Base-by-base conservation (phyloP, 2,329 filamentous ascomycete species). In the Alternaria alternata region DNA sequence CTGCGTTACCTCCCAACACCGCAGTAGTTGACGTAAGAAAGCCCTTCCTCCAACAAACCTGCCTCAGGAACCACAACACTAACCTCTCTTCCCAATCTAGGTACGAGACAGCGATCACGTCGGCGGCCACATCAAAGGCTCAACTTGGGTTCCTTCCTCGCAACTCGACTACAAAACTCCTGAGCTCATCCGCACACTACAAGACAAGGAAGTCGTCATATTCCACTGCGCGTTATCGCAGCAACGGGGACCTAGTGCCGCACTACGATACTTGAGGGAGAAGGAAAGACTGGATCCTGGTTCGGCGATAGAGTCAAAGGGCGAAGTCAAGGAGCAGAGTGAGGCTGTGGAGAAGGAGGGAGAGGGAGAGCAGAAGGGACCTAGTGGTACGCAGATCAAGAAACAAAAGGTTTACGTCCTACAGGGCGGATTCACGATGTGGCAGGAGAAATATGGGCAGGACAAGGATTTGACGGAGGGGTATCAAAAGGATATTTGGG, bases 161-260 rank as follows among this genome's bases (percentile, higher is more conserved):
- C 87, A 88, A 18, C 86, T 98, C 49, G 92, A 96, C 71, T 86
- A 87, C 75, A 88, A 86, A 67, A 87, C 95, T 78, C 91, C 94
- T 0, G 92, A 93, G 64, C 87, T 99, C n/a, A 84, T 96, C 12
- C 88, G 92, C 57, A 88, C 86, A 43, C 86, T 97, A 48, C 83
- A 88, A 66, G 88, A 90, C 74, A 93, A 93, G 78, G 87, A 95
- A 57, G 90, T 86, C 11, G 93, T 99, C 14, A 87, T 99, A 1
- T 99, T 99, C 78, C 95, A 99, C 81, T 99, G 95, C 80, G 91
- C 92, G 18, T 83, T 98, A 56, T 94, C 91, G 68, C 95, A 98
- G 82, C 91, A 97, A 81, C 86, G 95, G 1, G 95, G 95, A 0
- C 95, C 95, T 0, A 86, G 86, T 51, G 93, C 94, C 4, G 95